Evolutionary conservation across 495 filamentous ascomycete genomes (phyloP).

Genomic region (Tuber magnatum): DNA sequence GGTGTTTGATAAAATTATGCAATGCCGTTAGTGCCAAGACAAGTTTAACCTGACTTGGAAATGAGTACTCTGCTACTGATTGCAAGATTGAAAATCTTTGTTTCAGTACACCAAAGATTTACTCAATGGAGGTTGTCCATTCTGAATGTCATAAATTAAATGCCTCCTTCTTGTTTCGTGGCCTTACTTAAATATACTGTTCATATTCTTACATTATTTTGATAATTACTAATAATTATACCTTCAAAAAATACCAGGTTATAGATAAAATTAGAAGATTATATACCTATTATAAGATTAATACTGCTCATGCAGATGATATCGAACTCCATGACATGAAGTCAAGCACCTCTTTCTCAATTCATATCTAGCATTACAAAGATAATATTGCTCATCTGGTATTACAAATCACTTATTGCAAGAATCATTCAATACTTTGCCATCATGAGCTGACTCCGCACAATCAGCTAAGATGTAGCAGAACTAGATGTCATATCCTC

Average conservation of each 20-base stretch:
- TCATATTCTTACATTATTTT: not conserved
- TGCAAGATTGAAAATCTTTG: no score
- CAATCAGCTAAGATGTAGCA: conserved; percentile 15
- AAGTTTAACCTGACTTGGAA: no score
- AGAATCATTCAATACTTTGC: conserved; percentile 5
- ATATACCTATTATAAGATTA: no score
- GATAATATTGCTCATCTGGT: no score
- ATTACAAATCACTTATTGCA: conserved; percentile 1
- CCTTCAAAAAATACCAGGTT: not conserved
- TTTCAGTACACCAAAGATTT: conserved; percentile 18
- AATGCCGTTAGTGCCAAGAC: not conserved
- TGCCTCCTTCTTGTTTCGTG: no score
- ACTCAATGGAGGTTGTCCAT: conserved; percentile 11
- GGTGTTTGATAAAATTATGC: conserved; percentile 10
- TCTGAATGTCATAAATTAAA: conserved; percentile 25
- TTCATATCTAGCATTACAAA: conserved; percentile 21
- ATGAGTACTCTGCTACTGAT: no score
- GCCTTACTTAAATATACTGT: not conserved
- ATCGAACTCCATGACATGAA: conserved; percentile 10
- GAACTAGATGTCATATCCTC: conserved; percentile 10
- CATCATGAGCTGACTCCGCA: conserved; percentile 21
- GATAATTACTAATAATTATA: not conserved
- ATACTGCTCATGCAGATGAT: no score
- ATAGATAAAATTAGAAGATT: no score
- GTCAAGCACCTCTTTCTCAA: not conserved